These are phyloP conservation scores for Leccinum cinnamomeum DNA, from an alignment of 1,284 basidiomycete species.

Conservation along the genomic window DNA sequence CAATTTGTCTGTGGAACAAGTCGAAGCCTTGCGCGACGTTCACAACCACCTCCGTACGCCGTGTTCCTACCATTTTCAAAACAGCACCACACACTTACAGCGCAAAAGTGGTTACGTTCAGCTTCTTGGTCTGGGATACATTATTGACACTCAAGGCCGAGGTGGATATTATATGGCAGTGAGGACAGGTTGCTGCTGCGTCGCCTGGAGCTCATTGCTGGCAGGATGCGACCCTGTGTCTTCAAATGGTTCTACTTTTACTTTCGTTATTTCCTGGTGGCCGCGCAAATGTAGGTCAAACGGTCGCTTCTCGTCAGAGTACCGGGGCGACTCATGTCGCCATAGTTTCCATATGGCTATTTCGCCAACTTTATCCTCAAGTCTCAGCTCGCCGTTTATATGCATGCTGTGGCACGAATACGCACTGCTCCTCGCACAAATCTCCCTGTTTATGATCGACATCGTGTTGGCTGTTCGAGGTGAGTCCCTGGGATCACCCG, in stretches of 20 bases:
- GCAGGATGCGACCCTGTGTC: conserved; percentile 15
- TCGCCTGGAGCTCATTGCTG: background rate
- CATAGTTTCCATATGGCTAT: conserved; percentile 15
- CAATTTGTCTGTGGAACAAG: background rate
- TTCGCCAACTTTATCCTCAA: conserved; percentile 15
- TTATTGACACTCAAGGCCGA: background rate
- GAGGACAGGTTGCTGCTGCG: background rate
- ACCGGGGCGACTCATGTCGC: background rate
- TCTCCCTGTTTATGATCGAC: conserved; percentile 14
- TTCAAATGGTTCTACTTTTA: conserved; percentile 28
- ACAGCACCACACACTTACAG: background rate
- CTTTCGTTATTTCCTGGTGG: conserved; percentile 19
- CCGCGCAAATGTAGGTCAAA: conserved; percentile 16
- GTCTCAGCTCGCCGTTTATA: conserved; percentile 5
- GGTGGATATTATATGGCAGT: background rate
- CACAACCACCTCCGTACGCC: conserved; percentile 16
- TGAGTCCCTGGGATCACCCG: conserved; percentile 4
- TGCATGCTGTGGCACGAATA: conserved; percentile 22
- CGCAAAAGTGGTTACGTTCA: conserved; percentile 15
- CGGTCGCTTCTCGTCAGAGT: background rate
- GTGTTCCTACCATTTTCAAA: background rate
- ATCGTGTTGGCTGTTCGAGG: conserved; percentile 21
- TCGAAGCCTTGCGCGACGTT: conserved; percentile 4
- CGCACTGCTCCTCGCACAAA: background rate
- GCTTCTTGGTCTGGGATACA: conserved; percentile 9